Evolutionary conservation across 2,329 filamentous ascomycete species (phyloP).

Genomic region (Apiospora kogelbergensis): DNA sequence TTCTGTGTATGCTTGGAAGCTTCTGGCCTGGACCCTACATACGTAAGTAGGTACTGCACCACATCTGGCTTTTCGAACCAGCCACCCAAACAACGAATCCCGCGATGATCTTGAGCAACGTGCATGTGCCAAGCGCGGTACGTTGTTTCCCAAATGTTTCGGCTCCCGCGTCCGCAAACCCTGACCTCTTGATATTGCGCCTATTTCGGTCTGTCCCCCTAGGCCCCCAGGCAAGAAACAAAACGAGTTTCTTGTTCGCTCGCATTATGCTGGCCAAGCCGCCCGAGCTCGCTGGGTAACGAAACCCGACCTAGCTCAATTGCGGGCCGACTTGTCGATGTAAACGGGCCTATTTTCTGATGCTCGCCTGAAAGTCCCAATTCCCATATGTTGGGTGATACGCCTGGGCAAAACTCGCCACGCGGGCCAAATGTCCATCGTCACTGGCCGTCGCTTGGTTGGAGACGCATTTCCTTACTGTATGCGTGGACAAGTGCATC

Average conservation of each 20-base stretch:
- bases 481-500: neutral
- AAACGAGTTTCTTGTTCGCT: neutral
- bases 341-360: conserved; percentile 9
- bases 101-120: neutral
- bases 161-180: neutral
- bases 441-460: neutral
- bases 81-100: conserved; percentile 6
- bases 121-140: conserved; percentile 6
- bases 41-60: neutral
- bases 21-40: neutral
- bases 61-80: neutral
- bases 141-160: conserved; percentile 4
- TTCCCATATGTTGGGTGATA: neutral
- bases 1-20: neutral
- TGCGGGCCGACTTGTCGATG: conserved; percentile 8
- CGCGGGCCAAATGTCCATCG: neutral
- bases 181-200: neutral
- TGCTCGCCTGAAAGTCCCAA: neutral
- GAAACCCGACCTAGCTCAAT: neutral
- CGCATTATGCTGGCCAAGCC: neutral
- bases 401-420: conserved; percentile 3
- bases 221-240: neutral
- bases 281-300: conserved; percentile 6
- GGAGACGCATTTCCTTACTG: neutral
- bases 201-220: neutral